Percentiles rank a stretch among this genome's conserved stretches.
Evolutionary conservation across 2,329 filamentous ascomycete species (phyloP).

Genomic region (Venturia oleaginea): DNA sequence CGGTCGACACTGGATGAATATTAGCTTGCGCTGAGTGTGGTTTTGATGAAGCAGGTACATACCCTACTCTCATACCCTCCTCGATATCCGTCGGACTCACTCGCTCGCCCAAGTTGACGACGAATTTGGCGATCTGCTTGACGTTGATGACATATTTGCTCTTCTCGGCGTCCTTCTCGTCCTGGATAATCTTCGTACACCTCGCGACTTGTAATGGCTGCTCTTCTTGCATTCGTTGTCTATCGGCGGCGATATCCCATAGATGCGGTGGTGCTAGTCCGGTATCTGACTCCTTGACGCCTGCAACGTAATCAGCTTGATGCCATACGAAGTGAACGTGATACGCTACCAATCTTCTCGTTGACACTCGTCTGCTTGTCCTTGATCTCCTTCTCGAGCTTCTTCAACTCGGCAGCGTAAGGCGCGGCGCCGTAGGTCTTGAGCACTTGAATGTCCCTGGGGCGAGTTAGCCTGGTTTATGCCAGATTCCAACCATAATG

Average conservation of each 20-base stretch:
- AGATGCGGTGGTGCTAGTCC: conserved; percentile 96
- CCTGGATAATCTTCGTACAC: conserved; percentile 98
- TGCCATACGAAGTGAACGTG: background rate
- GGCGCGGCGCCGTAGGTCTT: conserved; percentile 98
- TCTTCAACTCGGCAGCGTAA: conserved; percentile 88
- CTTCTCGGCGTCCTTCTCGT: conserved; percentile 93
- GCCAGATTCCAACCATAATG: background rate
- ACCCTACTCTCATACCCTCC: conserved; percentile 95
- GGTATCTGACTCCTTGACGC: conserved; percentile 73
- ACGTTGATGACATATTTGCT: conserved; percentile 99
- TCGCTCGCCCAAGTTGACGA: conserved; percentile 92
- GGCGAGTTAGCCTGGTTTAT: conserved; percentile 24
- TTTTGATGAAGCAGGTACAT: conserved; percentile 23
- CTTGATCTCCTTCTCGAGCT: conserved; percentile 98
- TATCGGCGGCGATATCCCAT: conserved; percentile 96
- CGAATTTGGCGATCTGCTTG: conserved; percentile 99
- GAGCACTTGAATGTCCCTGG: conserved; percentile 94
- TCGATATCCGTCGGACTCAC: conserved; percentile 98
- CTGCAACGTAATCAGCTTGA: background rate
- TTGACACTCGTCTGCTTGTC: conserved; percentile 97
- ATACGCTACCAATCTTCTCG: conserved; percentile 72
- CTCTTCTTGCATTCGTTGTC: conserved; percentile 97
- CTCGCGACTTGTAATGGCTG: conserved; percentile 94
- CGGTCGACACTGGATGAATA: conserved; percentile 62
- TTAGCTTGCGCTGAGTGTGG: conserved; percentile 14